Conservation (phyloP, 139 green algal genomes). For the Ettlia oleoabundans region DNA sequence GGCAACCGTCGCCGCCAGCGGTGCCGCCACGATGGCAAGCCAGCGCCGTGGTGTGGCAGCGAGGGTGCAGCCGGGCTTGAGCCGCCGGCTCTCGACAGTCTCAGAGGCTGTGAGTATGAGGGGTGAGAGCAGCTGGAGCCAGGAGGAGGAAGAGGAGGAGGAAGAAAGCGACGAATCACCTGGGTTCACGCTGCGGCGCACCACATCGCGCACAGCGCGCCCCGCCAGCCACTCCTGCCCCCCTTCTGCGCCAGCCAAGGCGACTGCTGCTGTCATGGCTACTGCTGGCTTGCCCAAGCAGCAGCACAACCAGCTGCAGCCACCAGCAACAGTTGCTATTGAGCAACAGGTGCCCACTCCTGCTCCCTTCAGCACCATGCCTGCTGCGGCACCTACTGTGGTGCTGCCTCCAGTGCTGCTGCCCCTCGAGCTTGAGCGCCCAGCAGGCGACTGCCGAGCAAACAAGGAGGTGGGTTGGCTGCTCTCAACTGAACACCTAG, state of each 20-base stretch:
- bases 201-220: slow-evolving; percentile 17
- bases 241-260: not conserved
- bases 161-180: slow-evolving; percentile 1
- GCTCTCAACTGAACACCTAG: not conserved
- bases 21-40: too few species aligned
- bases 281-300: not conserved
- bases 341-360: not conserved
- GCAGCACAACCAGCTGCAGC: slow-evolving; percentile 28
- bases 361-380: not conserved
- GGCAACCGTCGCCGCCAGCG: too few species aligned
- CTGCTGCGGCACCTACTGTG: not conserved
- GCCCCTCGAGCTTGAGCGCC: slow-evolving; percentile 4
- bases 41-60: too few species aligned
- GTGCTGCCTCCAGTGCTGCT: slow-evolving; percentile 27
- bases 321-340: not conserved
- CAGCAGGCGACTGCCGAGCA: not conserved
- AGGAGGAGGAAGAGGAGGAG: slow-evolving; percentile 8
- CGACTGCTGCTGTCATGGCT: not conserved
- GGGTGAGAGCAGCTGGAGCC: not conserved
- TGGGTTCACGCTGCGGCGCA: slow-evolving; percentile 20
- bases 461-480: not conserved
- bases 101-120: not conserved
- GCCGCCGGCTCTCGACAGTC: slow-evolving; percentile 15
- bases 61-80: not conserved
- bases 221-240: not conserved